Percentiles rank a stretch among this genome's conserved stretches.
These are phyloP conservation scores for Lyophyllum atratum DNA, from an alignment of 768 basidiomycete genomes.

Conservation along the genomic window DNA sequence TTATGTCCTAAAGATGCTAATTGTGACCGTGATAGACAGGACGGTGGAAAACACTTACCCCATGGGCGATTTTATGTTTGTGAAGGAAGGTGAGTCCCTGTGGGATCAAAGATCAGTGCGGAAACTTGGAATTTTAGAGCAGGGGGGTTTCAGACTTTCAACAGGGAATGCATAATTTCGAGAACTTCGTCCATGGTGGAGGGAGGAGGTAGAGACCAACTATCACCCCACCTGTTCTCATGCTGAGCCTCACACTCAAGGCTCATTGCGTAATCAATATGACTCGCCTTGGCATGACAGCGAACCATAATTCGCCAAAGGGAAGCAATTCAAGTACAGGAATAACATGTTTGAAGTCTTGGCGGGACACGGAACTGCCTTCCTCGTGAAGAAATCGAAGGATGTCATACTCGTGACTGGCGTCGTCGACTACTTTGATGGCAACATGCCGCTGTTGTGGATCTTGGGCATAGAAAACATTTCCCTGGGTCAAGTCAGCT, in stretches of 20 bases:
- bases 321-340: conserved; percentile 26
- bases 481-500: neutral
- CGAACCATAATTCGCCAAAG: conserved; percentile 23
- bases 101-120: no score
- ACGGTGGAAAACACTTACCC: conserved; percentile 11
- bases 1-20: conserved; percentile 10
- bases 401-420: neutral
- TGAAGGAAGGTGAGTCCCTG: conserved; percentile 24
- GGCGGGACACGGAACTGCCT: neutral
- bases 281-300: conserved; percentile 29
- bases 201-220: neutral
- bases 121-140: no score
- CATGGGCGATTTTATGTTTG: conserved; percentile 20
- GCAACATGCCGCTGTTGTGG: conserved; percentile 4
- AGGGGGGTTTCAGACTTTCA: conserved; percentile 14
- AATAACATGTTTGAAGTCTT: conserved; percentile 14
- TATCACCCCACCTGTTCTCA: conserved; percentile 20
- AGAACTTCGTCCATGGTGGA: conserved; percentile 10
- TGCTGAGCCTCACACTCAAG: no score
- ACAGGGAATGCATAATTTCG: conserved; percentile 16
- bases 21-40: neutral
- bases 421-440: conserved; percentile 6
- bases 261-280: no score
- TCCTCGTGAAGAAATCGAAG: neutral
- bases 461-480: conserved; percentile 8